Conservation (phyloP, 805 yeast genomes). For the Wickerhamiella galacta region DNA sequence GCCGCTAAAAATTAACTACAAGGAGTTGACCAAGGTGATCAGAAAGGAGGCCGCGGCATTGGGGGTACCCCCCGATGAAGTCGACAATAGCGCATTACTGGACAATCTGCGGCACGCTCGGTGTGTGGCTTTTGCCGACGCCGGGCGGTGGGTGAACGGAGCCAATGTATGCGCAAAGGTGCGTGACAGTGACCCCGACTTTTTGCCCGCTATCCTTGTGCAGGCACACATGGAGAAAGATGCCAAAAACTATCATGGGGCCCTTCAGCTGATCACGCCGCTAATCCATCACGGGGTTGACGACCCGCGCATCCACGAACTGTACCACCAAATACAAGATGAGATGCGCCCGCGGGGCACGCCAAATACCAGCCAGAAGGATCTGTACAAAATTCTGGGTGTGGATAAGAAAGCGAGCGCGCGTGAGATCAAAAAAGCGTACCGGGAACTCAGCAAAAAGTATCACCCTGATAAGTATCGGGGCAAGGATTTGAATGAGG, state of each 20-base stretch:
- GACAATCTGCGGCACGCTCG: slow-evolving; percentile 10
- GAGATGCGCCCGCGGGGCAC: slow-evolving; percentile 16
- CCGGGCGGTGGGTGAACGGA: slow-evolving; percentile 15
- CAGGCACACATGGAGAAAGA: slow-evolving; percentile 16
- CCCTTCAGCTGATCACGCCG: slow-evolving; percentile 11
- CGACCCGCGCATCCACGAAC: slow-evolving; percentile 10
- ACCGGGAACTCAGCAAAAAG: slow-evolving; percentile 57
- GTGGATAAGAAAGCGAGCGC: slow-evolving; percentile 50
- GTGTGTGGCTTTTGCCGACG: slow-evolving; percentile 14
- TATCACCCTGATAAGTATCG: slow-evolving; percentile 88
- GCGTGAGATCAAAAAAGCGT: slow-evolving; percentile 61
- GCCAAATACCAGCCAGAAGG: slow-evolving; percentile 25
- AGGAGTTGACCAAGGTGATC: slow-evolving; percentile 5
- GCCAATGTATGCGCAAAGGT: slow-evolving; percentile 17
- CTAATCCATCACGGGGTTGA: slow-evolving; percentile 9
- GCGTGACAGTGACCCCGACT: slow-evolving; percentile 16
- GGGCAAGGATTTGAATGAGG: slow-evolving; percentile 40
- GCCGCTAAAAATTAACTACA: slow-evolving; percentile 7
- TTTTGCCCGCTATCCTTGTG: slow-evolving; percentile 16
- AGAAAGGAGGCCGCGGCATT: slow-evolving; percentile 4
- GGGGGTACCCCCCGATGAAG: slow-evolving; percentile 7
- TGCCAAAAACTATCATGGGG: slow-evolving; percentile 16
- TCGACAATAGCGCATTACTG: slow-evolving; percentile 11
- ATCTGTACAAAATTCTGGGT: slow-evolving; percentile 67
- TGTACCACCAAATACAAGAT: slow-evolving; percentile 16